These are phyloP conservation scores for Vickermania spadyakhi DNA, from an alignment of 208 protist genomes.

Conservation along the genomic window DNA sequence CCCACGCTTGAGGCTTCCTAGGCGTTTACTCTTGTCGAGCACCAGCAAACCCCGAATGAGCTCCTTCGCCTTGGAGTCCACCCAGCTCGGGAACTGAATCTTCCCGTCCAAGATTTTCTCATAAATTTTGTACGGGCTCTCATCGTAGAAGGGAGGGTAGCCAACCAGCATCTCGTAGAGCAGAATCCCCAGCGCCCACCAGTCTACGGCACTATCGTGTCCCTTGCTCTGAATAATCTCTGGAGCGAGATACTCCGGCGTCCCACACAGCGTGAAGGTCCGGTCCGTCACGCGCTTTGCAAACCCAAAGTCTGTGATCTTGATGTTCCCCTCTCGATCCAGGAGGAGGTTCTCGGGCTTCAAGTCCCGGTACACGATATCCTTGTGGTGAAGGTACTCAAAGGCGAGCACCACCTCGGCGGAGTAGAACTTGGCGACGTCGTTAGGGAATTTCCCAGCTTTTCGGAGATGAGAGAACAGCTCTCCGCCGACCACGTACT, in stretches of 20 bases:
- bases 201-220: slow-evolving; percentile 79
- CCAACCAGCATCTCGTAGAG: slow-evolving; percentile 89
- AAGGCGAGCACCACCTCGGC: slow-evolving; percentile 84
- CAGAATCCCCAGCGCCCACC: slow-evolving; percentile 87
- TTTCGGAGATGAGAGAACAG: slow-evolving; percentile 90
- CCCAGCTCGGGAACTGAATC: slow-evolving; percentile 78
- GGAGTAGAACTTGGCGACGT: slow-evolving; percentile 90
- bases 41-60: slow-evolving; percentile 77
- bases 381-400: slow-evolving; percentile 75
- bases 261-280: slow-evolving; percentile 79
- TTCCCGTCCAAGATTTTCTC: slow-evolving; percentile 85
- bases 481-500: slow-evolving; percentile 91
- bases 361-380: slow-evolving; percentile 82
- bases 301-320: slow-evolving; percentile 88
- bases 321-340: slow-evolving; percentile 72
- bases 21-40: slow-evolving; percentile 73
- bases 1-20: slow-evolving; percentile 86
- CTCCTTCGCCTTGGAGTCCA: slow-evolving; percentile 71
- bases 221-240: slow-evolving; percentile 84
- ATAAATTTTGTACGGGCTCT: slow-evolving; percentile 89
- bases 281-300: slow-evolving; percentile 74
- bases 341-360: slow-evolving; percentile 88
- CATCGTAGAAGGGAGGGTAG: slow-evolving; percentile 88
- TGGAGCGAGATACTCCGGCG: slow-evolving; percentile 80
- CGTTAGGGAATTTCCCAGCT: slow-evolving; percentile 85